A percentile compares a stretch with the other conserved stretches of the same genome.
Evolutionary conservation across 768 basidiomycete genomes (phyloP).

Genomic region (Gautieria morchelliformis): DNA sequence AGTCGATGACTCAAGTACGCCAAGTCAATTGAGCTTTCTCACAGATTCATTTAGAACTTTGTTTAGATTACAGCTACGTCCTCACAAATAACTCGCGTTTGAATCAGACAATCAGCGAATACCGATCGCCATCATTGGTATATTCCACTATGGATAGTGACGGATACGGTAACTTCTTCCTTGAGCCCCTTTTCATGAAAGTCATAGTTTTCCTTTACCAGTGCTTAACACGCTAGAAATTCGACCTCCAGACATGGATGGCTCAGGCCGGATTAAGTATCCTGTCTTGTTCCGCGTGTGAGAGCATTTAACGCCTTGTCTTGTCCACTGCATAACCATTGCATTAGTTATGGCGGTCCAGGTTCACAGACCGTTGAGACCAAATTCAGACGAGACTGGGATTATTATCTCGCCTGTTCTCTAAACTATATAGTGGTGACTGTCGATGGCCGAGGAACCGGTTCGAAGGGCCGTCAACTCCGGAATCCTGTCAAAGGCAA

Average conservation of each 20-base stretch:
- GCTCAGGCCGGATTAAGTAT: constrained; percentile 91
- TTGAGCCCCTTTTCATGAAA: background rate
- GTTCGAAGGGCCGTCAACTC: constrained; percentile 75
- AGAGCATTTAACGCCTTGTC: constrained; percentile 4
- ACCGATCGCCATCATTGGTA: constrained; percentile 59
- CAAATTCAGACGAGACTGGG: constrained; percentile 69
- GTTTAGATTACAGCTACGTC: constrained; percentile 41
- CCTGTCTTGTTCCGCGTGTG: constrained; percentile 88
- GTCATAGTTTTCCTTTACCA: constrained; percentile 20
- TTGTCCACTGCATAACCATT: too few species aligned
- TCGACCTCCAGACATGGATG: constrained; percentile 87
- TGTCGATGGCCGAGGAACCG: constrained; percentile 92
- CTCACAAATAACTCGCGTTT: constrained; percentile 66
- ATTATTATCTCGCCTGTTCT: constrained; percentile 73
- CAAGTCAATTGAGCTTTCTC: constrained; percentile 13
- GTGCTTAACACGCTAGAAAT: constrained; percentile 88
- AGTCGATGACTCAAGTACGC: constrained; percentile 36
- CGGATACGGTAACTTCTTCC: constrained; percentile 51
- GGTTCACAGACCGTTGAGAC: constrained; percentile 68
- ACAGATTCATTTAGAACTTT: background rate
- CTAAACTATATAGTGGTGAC: constrained; percentile 78
- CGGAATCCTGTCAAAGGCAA: constrained; percentile 84
- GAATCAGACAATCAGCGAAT: constrained; percentile 52
- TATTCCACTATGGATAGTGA: constrained; percentile 70
- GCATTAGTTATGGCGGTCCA: constrained; percentile 79